Percentiles rank a stretch among this genome's conserved stretches.
Evolutionary conservation across 1,139 yeast genomes (phyloP).

Genomic region (Hansenula sp.): DNA sequence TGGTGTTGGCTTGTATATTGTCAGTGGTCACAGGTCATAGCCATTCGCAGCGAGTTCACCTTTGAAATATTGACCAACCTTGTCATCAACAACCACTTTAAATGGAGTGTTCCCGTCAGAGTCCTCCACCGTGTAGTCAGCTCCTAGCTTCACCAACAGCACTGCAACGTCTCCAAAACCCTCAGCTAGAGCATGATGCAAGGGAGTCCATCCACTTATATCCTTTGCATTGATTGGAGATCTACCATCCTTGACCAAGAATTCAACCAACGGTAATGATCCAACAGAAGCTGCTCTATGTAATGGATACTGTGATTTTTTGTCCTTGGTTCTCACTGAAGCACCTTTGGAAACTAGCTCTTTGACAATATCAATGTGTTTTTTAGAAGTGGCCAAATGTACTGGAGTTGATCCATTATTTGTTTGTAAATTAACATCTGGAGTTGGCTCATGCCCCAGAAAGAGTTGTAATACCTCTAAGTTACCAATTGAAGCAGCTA

Average conservation of each 20-base stretch:
- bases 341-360: constrained; percentile 49
- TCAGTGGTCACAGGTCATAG: constrained; percentile 1
- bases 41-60: constrained; percentile 11
- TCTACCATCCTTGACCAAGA: constrained; percentile 47
- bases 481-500: constrained; percentile 74
- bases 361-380: constrained; percentile 48
- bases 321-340: constrained; percentile 62
- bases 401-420: constrained; percentile 68
- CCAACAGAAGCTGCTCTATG: constrained; percentile 88
- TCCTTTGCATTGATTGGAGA: constrained; percentile 71
- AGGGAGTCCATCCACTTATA: constrained; percentile 73
- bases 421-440: constrained; percentile 50
- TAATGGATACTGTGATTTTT: constrained; percentile 58
- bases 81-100: constrained; percentile 59
- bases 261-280: constrained; percentile 45
- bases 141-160: constrained; percentile 57
- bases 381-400: constrained; percentile 74
- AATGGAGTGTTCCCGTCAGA: constrained; percentile 53
- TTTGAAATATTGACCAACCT: constrained; percentile 42
- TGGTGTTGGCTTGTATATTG: too few relatives aligned
- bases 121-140: constrained; percentile 48
- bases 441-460: constrained; percentile 36
- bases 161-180: constrained; percentile 82
- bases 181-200: constrained; percentile 90
- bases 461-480: constrained; percentile 43